phyloP scores from a whole-genome alignment of 768 basidiomycete species.

The Tylopilus sp. region DNA sequence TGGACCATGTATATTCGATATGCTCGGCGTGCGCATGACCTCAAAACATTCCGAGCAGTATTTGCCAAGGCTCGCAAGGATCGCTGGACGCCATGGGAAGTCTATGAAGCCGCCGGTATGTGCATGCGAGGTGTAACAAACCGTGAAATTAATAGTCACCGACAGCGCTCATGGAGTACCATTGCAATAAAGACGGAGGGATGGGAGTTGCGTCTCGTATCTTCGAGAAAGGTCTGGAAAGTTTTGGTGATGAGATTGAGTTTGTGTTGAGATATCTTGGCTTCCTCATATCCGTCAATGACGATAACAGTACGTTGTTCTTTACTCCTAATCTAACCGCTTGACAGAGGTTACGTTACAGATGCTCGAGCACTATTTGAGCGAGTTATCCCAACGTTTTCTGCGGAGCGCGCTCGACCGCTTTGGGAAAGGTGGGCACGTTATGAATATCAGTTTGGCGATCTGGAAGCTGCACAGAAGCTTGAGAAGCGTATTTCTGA shows the following conservation, averaged over 20 bases:
- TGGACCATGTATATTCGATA: constrained; percentile 95
- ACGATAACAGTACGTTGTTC: constrained; percentile 78
- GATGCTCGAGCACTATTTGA: constrained; percentile 97
- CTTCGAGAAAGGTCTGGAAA: constrained; percentile 89
- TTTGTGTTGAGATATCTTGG: constrained; percentile 87
- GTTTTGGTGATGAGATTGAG: constrained; percentile 77
- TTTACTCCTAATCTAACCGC: neutral
- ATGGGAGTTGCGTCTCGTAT: constrained; percentile 80
- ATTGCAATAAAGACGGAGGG: constrained; percentile 73
- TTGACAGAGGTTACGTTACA: constrained; percentile 31
- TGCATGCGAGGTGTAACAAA: neutral
- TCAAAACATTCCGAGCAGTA: constrained; percentile 70
- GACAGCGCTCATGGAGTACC: constrained; percentile 91
- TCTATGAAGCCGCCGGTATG: constrained; percentile 86
- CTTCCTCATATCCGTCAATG: constrained; percentile 92
- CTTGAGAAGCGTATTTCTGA: constrained; percentile 88
- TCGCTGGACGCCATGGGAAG: constrained; percentile 83
- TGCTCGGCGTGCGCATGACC: constrained; percentile 81
- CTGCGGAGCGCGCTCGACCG: constrained; percentile 73
- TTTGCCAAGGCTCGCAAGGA: constrained; percentile 82
- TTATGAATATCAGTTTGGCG: constrained; percentile 95
- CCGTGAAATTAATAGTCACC: constrained; percentile 6
- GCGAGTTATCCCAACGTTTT: constrained; percentile 74
- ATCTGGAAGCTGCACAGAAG: constrained; percentile 81
- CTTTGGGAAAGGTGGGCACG: constrained; percentile 96